Base-by-base conservation (phyloP, 2,329 filamentous ascomycete species). In the Trichophyton mentagrophytes region DNA sequence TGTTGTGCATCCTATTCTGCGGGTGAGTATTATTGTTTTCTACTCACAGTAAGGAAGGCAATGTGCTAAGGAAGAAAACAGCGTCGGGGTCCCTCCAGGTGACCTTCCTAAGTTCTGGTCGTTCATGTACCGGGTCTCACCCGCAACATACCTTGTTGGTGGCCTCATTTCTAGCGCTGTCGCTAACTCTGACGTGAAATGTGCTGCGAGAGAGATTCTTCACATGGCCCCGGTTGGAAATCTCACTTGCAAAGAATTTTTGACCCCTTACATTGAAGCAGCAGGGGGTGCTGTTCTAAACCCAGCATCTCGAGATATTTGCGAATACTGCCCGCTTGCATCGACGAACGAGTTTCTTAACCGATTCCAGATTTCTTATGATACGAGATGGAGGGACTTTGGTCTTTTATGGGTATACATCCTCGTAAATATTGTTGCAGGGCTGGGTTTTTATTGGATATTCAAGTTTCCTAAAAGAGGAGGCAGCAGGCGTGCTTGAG, bases 81-180 rank as follows among this genome's bases (percentile, higher is more conserved):
- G 72, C 69, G 71, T 74, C 60, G 69, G 73, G 60, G 82, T 86
- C 63, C 71, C 78, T 0, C 80, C 84, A 0, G 62, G 67, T 1
- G 76, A 78, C 0, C 75, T 90, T 0, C 86, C 86, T 0, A 79
- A 82, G 0, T 90, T 90, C 75, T 90, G 87, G 87, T 82, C 83
- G 62, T 89, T 88, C 74, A 89, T 89, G 85, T 87, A 89, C 71
- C 79, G 82, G 33, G 77, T 83, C 8, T 83, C 80, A 0, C 85
- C 85, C 0, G 84, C 88, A 62, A 87, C 84, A 0, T 89, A 88
- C 58, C 71, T 79, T 3, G 74, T 78, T 3, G 71, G 72, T 17
- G 68, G 72, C 1, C 69, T 78, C 25, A 61, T 73, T 6, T 69
- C 72, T 0, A 70, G 68, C 0, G 73, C 73, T 0, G 33, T 74